Base-by-base conservation (phyloP, 192 early-diverging fungal genomes). In the Borealophlyctis nickersoniae region DNA sequence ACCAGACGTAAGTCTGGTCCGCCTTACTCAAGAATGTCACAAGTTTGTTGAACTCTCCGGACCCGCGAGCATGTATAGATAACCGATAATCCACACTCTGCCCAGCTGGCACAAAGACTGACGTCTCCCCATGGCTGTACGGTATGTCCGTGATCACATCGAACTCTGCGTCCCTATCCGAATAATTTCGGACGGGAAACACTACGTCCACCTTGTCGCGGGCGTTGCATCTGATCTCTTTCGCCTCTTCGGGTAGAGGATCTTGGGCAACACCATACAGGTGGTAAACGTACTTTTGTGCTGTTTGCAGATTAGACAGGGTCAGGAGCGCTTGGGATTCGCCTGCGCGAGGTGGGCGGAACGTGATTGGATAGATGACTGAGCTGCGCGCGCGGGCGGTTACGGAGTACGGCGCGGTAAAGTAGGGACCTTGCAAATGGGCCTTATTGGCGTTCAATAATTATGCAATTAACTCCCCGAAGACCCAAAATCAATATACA, bases 61-160 rank as follows among this genome's bases (percentile, higher is more conserved):
- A 77, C 19, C 62, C 48, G 14, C 63, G 45, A 1, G 62, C 26
- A 1, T 49, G 60, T 35, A 80, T 57, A 39, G 49, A 29, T 30
- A 80, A 39, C 28, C 36, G 52, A 62, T 76, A 66, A 13, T 55
- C 61, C 1, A 36, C 52, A 39, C 50, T 62, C 3, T 66, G 63
- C 3, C 66, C 56, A 3, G 73, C 73, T 7, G 55, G 26, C 19
- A 83, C 65, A 49, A 26, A 27, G 0, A 83, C 49, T 16, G 22
- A 54, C n/a, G 60, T 23, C 2, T 60, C 48, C 19, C 62, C 62
- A 14, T 45, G 49, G 1, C 53, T 24, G 57, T 65, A 35, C 3
- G 81, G 81, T 13, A 78, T 13, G 53, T 83, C 75, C 0, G 76
- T 80, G 9, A 73, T 29, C 24, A 83, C 76, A 33, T 78, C 78